Base-by-base conservation (phyloP, 768 basidiomycete genomes). In the Pisolithus microcarpus region DNA sequence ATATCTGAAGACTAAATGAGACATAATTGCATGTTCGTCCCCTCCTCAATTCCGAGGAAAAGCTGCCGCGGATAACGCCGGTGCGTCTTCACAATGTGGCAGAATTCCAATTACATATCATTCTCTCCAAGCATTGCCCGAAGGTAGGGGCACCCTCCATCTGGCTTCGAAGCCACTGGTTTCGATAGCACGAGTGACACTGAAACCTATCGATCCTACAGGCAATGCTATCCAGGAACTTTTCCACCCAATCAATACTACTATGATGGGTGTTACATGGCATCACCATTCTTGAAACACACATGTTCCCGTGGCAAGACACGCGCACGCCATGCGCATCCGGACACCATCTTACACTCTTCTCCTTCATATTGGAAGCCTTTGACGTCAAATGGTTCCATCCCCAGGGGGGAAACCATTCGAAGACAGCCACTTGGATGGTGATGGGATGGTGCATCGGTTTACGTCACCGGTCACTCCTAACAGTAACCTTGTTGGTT, bases 261-360 rank as follows among this genome's bases (percentile, higher is more conserved):
- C 13, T 13, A 15, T 13, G 34, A 11, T 3, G 13, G 44, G 26
- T 31, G 36, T 49, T 38, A 30, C 23, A 56, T 58, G 54, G 49
- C 52, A 52, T 52, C 55, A 65, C 59, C 56, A 56, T 40, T 51
- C 45, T 26, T 38, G 18, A 31, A n/a, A 45, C 43, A 55, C 57
- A 60, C 52, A 57, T 52, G 54, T 63, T 45, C 58, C 63, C 58
- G 64, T 54, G 63, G 58, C 57, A 64, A 54, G 50, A 48, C 63
- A 65, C 63, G 64, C 51, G 58, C 59, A 52, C 24, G 47, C 58
- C 63, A 65, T 54, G 58, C 56, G 52, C 24, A 4, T 16, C 51
- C 31, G 11, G 19, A 13, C 59, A 58, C 58, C 48, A 43, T 50
- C 50, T 47, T 23, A 39, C 19, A 24, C 34, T 38, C 26, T n/a